A percentile compares a stretch with the other conserved stretches of the same genome.
Evolutionary conservation across 2,329 filamentous ascomycete species (phyloP).

Genomic region (Phaeosphaeria sp.): DNA sequence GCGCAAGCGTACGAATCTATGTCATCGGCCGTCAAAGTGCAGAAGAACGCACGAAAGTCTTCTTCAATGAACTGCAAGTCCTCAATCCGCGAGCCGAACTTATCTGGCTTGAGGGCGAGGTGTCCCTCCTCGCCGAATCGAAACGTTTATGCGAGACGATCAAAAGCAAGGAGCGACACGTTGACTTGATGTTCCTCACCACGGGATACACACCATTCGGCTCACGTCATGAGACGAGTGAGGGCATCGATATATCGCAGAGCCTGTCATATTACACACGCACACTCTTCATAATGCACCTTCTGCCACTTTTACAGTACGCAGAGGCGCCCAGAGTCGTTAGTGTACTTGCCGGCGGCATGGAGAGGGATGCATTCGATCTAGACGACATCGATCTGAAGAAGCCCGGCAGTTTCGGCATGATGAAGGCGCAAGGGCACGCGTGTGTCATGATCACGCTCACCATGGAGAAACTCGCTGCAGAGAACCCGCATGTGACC

Average conservation of each 20-base stretch:
- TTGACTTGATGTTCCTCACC: conserved; percentile 56
- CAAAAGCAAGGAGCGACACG: conserved; percentile 44
- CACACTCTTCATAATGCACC: conserved; percentile 49
- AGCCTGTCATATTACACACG: conserved; percentile 54
- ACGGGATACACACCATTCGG: conserved; percentile 55
- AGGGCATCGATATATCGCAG: conserved; percentile 53
- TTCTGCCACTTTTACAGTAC: conserved; percentile 50
- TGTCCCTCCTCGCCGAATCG: conserved; percentile 54
- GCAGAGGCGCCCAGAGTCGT: background rate
- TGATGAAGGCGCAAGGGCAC: background rate
- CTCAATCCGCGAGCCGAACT: conserved; percentile 51
- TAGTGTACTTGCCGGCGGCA: background rate
- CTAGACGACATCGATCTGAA: background rate
- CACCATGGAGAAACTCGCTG: background rate
- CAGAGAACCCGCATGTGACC: background rate
- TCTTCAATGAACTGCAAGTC: conserved; percentile 47
- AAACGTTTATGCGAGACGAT: conserved; percentile 50
- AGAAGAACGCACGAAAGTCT: conserved; percentile 32
- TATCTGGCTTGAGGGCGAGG: conserved; percentile 53
- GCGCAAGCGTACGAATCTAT: conserved; percentile 49
- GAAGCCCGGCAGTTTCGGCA: background rate
- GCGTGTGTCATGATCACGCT: background rate
- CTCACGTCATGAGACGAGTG: conserved; percentile 23
- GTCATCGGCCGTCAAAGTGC: conserved; percentile 53
- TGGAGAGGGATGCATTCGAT: background rate